Evolutionary conservation across 257 asterid species (phyloP).

Genomic region (Capsicum baccatum): DNA sequence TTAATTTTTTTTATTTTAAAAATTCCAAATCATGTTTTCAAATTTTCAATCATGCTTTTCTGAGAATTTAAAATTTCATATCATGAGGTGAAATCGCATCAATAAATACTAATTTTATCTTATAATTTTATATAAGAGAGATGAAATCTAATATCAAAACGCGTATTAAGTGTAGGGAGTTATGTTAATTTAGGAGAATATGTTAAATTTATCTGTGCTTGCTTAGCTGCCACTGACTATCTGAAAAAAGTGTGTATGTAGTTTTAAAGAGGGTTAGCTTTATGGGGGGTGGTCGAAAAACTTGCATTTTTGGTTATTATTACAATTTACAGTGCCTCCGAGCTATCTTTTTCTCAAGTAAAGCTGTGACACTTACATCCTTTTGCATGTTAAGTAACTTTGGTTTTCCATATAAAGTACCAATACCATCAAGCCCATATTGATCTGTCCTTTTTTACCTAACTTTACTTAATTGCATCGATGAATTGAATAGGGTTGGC

Average conservation of each 20-base stretch:
- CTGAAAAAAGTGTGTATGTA: background rate
- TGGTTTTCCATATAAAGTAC: background rate
- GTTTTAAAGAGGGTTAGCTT: constrained; percentile 13
- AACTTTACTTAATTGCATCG: background rate
- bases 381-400: background rate
- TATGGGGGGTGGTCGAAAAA: background rate
- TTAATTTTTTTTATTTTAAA: no score
- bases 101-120: no score
- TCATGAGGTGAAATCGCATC: no score
- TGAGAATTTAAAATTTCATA: no score
- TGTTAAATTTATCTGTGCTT: background rate
- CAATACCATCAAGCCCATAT: background rate
- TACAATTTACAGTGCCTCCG: background rate
- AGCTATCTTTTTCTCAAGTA: background rate
- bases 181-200: background rate
- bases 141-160: no score
- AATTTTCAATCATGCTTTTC: no score
- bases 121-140: no score
- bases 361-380: background rate
- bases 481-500: background rate
- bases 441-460: background rate
- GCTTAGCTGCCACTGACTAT: background rate
- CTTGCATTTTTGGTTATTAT: background rate
- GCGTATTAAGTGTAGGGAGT: background rate
- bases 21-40: no score